Base-by-base conservation (phyloP, 73 alveolate genomes). In the Tetrahymena elliotti region DNA sequence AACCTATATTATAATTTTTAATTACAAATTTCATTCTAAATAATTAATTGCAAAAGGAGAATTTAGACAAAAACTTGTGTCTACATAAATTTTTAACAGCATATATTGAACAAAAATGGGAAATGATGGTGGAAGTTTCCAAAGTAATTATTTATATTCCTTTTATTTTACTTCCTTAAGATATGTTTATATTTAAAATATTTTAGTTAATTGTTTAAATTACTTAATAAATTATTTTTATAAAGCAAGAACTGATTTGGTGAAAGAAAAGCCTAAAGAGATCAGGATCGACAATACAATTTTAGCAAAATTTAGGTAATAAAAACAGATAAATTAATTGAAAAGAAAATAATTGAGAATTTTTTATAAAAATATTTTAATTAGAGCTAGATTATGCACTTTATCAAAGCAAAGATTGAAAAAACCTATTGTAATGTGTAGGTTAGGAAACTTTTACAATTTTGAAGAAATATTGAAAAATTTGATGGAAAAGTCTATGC, bases 341-440 rank as follows among this genome's bases (percentile, higher is more conserved):
- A 0, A 24, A 68, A 7, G 11, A 1, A 68, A 6, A n/a, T 22
- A 68, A 18, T 8, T n/a, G 12, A 68, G 34, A 27, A 27, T 6
- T 68, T 0, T 18, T 68, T 68, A 15, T 39, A 9, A 47, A 37
- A 37, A 31, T 22, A 27, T 84, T 27, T 88, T 34, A 93, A 84
- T 84, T 84, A 84, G 95, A 94, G 96, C 99, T 11, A 93, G 96
- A 83, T 96, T 96, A 92, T 98, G 99, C 47, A 94, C 99, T 11
- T 84, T 98, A 40, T 94, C 99, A 38, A 98, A 98, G 95, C 99
- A 97, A 53, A 93, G 97, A 52, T 93, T 98, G 53, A 93, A 97
- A 68, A 96, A 98, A 54, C 99, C 99, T 4, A 93, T 98, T 12
- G 99, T 97, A 35, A 98, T 97, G 36, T 98, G 98, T 94, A 94